Conservation (phyloP, 441 rosid genomes). For the Adansonia grandidieri region DNA sequence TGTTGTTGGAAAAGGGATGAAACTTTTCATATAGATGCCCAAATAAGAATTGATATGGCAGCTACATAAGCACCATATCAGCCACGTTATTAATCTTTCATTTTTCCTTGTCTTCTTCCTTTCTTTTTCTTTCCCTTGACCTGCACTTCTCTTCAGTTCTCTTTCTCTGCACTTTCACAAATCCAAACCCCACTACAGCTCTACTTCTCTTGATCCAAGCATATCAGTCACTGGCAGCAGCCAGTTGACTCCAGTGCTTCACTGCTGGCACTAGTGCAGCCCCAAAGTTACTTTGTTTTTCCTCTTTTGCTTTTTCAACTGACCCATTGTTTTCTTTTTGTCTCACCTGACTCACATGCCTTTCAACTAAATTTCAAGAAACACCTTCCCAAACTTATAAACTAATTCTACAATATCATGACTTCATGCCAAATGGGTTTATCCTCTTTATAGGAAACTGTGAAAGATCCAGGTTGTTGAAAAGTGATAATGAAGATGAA, state of each 20-base stretch:
- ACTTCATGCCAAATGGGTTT: background rate
- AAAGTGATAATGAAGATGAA: background rate
- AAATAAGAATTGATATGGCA: background rate
- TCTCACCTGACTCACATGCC: background rate
- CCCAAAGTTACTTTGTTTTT: background rate
- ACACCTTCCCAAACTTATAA: background rate
- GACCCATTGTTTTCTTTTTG: background rate
- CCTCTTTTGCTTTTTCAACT: background rate
- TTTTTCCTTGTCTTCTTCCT: background rate
- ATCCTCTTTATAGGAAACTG: background rate
- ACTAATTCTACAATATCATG: background rate
- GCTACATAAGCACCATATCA: background rate
- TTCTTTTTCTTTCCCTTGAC: background rate
- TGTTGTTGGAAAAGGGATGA: background rate
- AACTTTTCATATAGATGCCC: background rate
- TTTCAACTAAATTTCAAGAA: background rate
- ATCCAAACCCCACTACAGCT: background rate
- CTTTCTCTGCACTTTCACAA: background rate
- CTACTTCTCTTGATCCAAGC: background rate
- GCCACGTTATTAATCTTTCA: background rate
- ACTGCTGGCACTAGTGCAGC: background rate
- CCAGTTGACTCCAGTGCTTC: background rate
- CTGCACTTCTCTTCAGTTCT: background rate
- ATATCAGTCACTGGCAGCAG: background rate
- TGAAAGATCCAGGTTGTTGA: background rate